Conservation (phyloP, 306 rosid genomes). For the Cicer chorassanicum region DNA sequence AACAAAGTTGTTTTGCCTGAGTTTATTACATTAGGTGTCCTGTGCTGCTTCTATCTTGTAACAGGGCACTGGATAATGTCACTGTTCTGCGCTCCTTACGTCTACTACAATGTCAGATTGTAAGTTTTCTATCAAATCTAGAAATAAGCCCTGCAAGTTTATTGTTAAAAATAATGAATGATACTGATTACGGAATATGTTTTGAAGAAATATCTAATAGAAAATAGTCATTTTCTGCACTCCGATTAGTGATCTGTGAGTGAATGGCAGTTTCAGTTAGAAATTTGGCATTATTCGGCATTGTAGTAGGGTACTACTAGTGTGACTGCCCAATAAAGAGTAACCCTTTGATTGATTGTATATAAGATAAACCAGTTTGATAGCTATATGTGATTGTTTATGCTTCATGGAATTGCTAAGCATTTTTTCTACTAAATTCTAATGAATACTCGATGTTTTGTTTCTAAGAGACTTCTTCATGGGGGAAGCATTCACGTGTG, state of each 20-base stretch:
- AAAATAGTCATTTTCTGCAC: neutral
- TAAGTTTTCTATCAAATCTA: slow-evolving; percentile 56
- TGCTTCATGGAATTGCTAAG: slow-evolving; percentile 23
- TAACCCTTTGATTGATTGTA: slow-evolving; percentile 8
- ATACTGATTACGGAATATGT: slow-evolving; percentile 8
- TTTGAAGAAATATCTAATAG: neutral
- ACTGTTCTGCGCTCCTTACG: slow-evolving; percentile 72
- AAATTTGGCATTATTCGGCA: slow-evolving; percentile 28
- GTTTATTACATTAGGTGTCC: slow-evolving; percentile 66
- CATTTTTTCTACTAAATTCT: neutral
- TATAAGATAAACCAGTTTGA: slow-evolving; percentile 29
- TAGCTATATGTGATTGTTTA: slow-evolving; percentile 2
- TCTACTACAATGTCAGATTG: slow-evolving; percentile 79
- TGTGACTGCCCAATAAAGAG: slow-evolving; percentile 8
- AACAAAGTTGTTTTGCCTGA: slow-evolving; percentile 84
- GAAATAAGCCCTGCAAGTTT: slow-evolving; percentile 11
- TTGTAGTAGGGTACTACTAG: neutral
- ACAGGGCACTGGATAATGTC: slow-evolving; percentile 96
- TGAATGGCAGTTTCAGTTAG: neutral
- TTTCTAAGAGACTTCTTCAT: neutral
- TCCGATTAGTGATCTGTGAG: neutral
- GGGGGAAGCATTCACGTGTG: neutral
- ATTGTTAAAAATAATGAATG: slow-evolving; percentile 1
- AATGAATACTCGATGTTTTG: slow-evolving; percentile 7
- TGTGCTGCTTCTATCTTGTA: slow-evolving; percentile 69